Base-by-base conservation (phyloP, 257 asterid species). In the Nicotiana obtusifolia region DNA sequence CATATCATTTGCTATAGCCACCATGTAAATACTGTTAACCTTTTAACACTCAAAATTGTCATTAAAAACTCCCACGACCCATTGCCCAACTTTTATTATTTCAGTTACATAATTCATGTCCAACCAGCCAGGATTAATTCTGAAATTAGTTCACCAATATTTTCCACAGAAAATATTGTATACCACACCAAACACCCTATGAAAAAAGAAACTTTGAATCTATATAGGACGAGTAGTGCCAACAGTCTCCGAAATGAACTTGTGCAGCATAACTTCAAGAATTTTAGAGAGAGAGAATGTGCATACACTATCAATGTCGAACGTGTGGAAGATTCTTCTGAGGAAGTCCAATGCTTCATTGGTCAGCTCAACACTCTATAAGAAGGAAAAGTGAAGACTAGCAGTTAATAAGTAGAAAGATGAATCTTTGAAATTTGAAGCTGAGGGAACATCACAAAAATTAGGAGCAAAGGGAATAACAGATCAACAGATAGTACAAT, bases 281-380 rank as follows among this genome's bases (percentile, higher is more conserved):
- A 33, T 35, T 6, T 41, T 28, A 66, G 33, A 31, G 73, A 68
- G 62, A 82, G 67, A 86, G 82, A 84, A 33, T 78, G 84, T 41
- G 83, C 94, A 44, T 94, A 95, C 99, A 83, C 94, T 83, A 82
- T 96, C 98, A 81, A 85, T 88, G 81, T 96, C 99, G 78, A 85
- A 94, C 67, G 97, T 90, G 89, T 83, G 22, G 88, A 96, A 94
- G 76, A 88, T 89, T 67, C 86, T 89, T 86, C 78, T 90, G 86
- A 96, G 95, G 82, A 94, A 96, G 26, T 96, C 98, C 89, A 90
- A 82, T 73, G 97, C 98, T 76, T 94, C 99, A 86, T 82, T 88
- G 78, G 97, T 89, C 76, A 96, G 91, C 97, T 96, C 99, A 87
- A 90, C 97, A 68, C 97, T 96, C 99, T 96, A 73, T 86, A 86